Base-by-base conservation (phyloP, 176 grass and related monocot genomes). In the Aegilops tauschii region DNA sequence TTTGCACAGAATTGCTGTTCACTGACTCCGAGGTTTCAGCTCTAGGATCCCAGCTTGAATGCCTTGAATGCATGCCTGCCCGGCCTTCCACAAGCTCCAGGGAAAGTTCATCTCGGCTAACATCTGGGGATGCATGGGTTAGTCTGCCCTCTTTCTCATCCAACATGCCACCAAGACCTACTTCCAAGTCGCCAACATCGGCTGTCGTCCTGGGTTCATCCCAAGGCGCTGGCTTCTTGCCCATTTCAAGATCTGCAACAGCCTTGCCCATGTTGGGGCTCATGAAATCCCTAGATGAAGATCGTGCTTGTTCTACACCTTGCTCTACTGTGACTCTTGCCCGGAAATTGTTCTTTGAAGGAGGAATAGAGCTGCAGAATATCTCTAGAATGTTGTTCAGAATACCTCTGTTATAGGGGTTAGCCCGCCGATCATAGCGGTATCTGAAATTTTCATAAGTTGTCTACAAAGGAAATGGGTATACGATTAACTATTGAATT, bases 371-470 rank as follows among this genome's bases (percentile, higher is more conserved):
- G 25, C 84, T 86, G 83, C 87, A 98, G 84, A 98, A 98, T 76
- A 94, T 88, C 69, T 98, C 93, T 73, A 87, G 82, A 64, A 98
- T 91, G 64, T 98, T 98, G 64, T 82, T 82, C 37, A 94, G 23
- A 65, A 92, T 40, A 54, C 96, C 96, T 90, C 40, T 86, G 44
- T 98, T 93, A 69, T 98, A 95, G 6, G 96, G 96, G 84, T 98
- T 98, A 64, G 77, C 93, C 9, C 86, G 90, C 56, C 82, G 82
- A 63, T 98, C 96, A 58, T 98, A 98, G 65, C 88, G 89, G 50
- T 98, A 94, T 80, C 96, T 93, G 85, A 98, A 98, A 86, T 98
- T 98, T 75, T 98, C 93, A 35, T 95, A 95, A 36, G 96, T 98
- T 76, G 96, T 98, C 96, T 98, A 61, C 65, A 91, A 85, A 71